Evolutionary conservation across 306 rosid species (phyloP), one percentile per base, ranked within the genome.

Genomic region (Prunus fruticosa): DNA sequence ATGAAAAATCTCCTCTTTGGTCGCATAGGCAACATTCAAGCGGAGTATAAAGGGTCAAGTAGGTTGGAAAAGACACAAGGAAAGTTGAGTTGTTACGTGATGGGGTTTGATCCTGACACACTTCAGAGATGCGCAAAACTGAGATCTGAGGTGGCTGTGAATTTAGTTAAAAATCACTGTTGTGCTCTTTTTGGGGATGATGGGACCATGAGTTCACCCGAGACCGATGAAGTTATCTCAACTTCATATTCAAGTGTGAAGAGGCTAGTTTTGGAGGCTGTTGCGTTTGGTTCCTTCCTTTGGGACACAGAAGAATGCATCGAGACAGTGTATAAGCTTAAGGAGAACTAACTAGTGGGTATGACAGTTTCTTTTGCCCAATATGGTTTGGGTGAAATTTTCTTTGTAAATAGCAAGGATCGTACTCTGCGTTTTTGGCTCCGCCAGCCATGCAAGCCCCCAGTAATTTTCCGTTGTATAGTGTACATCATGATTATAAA

Each of bases 241-340:
- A 95, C 99, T 34, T 92, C 99, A 15, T 95, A 90, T 83, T 90
- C 97, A 6, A 95, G 93, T 74, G 62, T 95, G 71, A 95, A 91
- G 90, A 95, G 99, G 80, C 82, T 95, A 67, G 96, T 91, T 50
- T 86, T 92, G 86, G 99, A 96, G 88, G 99, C 93, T 76, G 96
- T 92, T 80, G 98, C 99, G 50, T 96, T 96, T 82, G 99, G 99
- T 71, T 84, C 92, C 13, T 92, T 95, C 80, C 86, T 95, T 46
- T 91, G 99, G 99, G 99, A 92, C 76, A 83, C 91, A 11, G 99
- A 96, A 85, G 99, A 92, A 71, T 89, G 85, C 84, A 78, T 96
- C 58, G 87, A 87, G 76, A 79, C 78, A 68, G 77, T 96, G 19
- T 96, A 92, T 82, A 86, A 86, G 89, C 98, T 96, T 11, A 87